Percentiles rank a stretch among this genome's conserved stretches.
These are phyloP conservation scores for Eucalyptus melliodora DNA, from an alignment of 345 rosid genomes.

Conservation along the genomic window DNA sequence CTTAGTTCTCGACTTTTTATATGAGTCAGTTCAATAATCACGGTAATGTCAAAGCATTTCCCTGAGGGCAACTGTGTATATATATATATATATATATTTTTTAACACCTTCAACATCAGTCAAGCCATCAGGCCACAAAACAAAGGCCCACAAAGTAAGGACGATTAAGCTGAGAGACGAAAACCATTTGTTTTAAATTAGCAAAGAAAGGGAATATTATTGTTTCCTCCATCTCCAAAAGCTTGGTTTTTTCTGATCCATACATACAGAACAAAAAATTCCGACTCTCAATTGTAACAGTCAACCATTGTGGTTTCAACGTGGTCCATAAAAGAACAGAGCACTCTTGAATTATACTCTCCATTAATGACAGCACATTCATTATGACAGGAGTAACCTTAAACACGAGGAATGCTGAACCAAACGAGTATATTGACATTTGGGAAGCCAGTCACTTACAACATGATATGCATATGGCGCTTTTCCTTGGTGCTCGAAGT, in stretches of 20 bases:
- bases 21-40: fast-evolving
- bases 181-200: background rate
- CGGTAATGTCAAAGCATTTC: background rate
- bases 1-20: background rate
- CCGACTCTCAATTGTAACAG: background rate
- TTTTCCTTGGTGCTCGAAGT: conserved; percentile 81
- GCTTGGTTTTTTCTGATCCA: background rate
- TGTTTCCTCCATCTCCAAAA: background rate
- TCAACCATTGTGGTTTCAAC: background rate
- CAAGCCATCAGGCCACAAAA: background rate
- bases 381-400: background rate
- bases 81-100: background rate
- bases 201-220: background rate
- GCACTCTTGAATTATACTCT: background rate
- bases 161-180: background rate
- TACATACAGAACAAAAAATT: background rate
- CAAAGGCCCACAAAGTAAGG: background rate
- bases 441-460: conserved; percentile 10
- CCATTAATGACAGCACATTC: fast-evolving
- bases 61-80: background rate
- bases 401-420: background rate
- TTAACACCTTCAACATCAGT: background rate
- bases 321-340: background rate
- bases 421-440: background rate
- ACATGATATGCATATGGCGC: conserved; percentile 87